A percentile compares a stretch with the other conserved stretches of the same genome.
These are phyloP conservation scores for Achlya hypogyna DNA, from an alignment of 352 stramenopile species.

Conservation along the genomic window DNA sequence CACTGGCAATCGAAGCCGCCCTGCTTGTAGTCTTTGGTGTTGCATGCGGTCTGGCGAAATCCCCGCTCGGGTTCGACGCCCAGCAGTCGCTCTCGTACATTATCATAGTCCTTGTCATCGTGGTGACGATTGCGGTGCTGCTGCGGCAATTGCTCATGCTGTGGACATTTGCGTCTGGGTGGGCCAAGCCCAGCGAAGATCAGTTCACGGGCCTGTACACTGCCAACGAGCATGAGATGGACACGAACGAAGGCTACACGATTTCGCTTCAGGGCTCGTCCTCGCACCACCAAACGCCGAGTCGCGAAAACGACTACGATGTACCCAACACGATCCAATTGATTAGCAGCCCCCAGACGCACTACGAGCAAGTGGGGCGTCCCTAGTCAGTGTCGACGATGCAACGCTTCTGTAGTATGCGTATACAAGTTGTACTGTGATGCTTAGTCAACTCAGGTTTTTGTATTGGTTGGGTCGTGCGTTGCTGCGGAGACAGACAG, in stretches of 20 bases:
- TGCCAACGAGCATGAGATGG: constrained; percentile 10
- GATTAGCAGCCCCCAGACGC: too few species aligned
- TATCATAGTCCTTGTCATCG: neutral
- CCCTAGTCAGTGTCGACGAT: too few species aligned
- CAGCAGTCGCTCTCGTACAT: neutral
- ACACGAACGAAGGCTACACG: neutral
- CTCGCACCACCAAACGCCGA: neutral
- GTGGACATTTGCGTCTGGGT: constrained; percentile 9
- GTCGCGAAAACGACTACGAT: neutral
- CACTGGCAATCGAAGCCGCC: neutral
- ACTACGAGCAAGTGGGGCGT: too few species aligned
- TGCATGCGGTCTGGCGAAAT: neutral
- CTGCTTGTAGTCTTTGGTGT: constrained; percentile 1
- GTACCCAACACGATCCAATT: neutral
- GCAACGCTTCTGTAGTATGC: too few species aligned
- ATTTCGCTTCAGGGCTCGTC: constrained; percentile 12
- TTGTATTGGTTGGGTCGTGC: too few species aligned
- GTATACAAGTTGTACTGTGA: too few species aligned
- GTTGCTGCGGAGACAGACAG: too few species aligned
- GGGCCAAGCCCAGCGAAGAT: constrained; percentile 7
- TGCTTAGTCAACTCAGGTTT: too few species aligned
- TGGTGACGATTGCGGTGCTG: neutral
- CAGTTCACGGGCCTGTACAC: constrained; percentile 5
- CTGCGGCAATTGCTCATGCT: neutral
- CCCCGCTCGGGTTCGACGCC: neutral